Conservation (phyloP, 129 eudicot species). For the Chrysanthemum makinoi region DNA sequence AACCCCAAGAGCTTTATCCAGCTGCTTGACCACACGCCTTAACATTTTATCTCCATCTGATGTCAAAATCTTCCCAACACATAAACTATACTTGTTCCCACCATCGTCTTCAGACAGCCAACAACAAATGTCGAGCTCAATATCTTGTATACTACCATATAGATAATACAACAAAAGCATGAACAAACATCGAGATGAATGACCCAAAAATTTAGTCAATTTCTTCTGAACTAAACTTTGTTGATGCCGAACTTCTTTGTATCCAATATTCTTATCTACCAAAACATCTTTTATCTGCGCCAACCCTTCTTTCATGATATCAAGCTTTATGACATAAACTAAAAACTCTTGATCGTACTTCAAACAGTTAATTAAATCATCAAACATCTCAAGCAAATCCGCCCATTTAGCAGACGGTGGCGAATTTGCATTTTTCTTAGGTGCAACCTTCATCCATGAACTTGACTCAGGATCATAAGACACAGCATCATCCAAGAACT, state of each 20-base stretch:
- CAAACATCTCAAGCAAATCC: conserved; percentile 76
- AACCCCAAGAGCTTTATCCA: conserved; percentile 62
- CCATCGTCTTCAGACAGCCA: conserved; percentile 41
- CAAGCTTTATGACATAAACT: conserved; percentile 57
- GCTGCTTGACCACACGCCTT: conserved; percentile 58
- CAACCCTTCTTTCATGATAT: conserved; percentile 91
- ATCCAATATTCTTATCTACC: conserved; percentile 75
- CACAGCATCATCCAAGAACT: conserved; percentile 45
- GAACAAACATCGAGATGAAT: conserved; percentile 78
- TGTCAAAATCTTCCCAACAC: conserved; percentile 75
- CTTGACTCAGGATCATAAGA: conserved; percentile 58
- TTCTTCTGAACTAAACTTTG: conserved; percentile 71
- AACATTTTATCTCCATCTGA: conserved; percentile 63
- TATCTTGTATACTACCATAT: conserved; percentile 48
- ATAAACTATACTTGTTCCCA: conserved; percentile 41
- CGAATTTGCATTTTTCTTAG: conserved; percentile 38
- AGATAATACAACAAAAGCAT: conserved; percentile 74
- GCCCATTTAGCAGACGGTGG: conserved; percentile 61
- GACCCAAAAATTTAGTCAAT: conserved; percentile 66
- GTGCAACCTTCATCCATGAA: conserved; percentile 82
- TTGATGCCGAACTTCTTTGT: conserved; percentile 60
- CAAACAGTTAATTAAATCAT: conserved; percentile 61
- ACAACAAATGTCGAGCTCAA: conserved; percentile 73
- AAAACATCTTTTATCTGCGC: conserved; percentile 74
- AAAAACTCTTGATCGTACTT: conserved; percentile 44